phyloP scores from a whole-genome alignment of 345 rosid genomes.

The Syzygium aqueum region DNA sequence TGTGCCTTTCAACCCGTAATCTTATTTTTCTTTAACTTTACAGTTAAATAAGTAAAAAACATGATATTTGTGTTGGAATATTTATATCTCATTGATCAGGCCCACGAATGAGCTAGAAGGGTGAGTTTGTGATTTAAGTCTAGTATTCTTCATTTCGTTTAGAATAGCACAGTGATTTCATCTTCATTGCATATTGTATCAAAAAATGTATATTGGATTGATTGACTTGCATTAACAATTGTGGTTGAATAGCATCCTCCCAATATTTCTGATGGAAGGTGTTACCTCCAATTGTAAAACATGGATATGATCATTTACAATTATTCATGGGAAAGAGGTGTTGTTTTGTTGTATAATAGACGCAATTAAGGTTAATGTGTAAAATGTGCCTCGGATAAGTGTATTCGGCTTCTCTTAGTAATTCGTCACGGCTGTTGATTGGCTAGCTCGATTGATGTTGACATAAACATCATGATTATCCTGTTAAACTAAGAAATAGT shows the following conservation, averaged over 20 bases:
- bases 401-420: not conserved
- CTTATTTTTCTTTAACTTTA: no score
- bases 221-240: not conserved
- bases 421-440: not conserved
- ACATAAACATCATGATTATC: not conserved
- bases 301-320: not conserved
- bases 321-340: not conserved
- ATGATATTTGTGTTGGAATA: slow-evolving; percentile 39
- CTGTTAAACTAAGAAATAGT: not conserved
- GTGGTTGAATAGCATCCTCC: not conserved
- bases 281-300: not conserved
- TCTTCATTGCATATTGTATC: not conserved
- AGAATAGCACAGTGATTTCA: not conserved
- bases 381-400: not conserved
- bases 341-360: not conserved
- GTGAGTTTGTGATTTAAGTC: slow-evolving; percentile 26
- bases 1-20: no score
- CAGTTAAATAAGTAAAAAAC: no score
- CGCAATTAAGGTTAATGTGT: not conserved
- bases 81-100: slow-evolving; percentile 83
- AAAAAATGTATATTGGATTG: not conserved
- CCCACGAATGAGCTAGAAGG: slow-evolving; percentile 86
- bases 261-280: not conserved
- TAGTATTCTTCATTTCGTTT: not conserved
- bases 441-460: not conserved